Base-by-base conservation (phyloP, 2,329 filamentous ascomycete species). In the Endothia cerciana region DNA sequence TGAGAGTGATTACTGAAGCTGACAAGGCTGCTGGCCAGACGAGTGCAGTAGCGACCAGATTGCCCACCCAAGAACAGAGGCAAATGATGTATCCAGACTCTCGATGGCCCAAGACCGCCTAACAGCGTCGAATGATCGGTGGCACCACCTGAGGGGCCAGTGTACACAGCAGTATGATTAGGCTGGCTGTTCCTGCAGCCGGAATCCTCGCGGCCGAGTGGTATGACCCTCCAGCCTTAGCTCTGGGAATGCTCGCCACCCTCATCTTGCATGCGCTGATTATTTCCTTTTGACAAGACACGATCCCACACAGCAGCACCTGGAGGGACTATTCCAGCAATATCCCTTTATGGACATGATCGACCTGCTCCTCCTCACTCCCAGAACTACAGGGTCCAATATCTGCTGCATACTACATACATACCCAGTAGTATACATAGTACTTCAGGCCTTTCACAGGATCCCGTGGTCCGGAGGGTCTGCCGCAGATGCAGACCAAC, bases 191-290 rank as follows among this genome's bases (percentile, higher is more conserved):
- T 15, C 36, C n/a, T 30, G 25, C 60, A 22, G 38, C 49, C 60
- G 63, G 53, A 60, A 62, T 41, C 57, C 28, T 49, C 30, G n/a
- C 38, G 60, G 55, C 65, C 65, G 63, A 60, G 61, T 56, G 60
- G 60, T 62, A 59, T 60, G 53, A 65, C 65, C 59, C 49, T 62
- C 17, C 41, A 41, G 43, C 13, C 19, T 58, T 28, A 15, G 41
- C 30, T 47, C 41, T 41, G 36, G 41, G 57, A 47, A 41, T 57
- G 65, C 65, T 57, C 62, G 40, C 59, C 63, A 62, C 62, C 51
- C 19, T 49, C 47, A 62, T 62, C 45, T 55, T 51, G 36, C 30
- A 33, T 67, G 62, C 38, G 65, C 59, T 65, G 65, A 61, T 64
- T 28, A 36, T 36, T 15, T 51, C 15, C 28, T 28, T 51, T 22